phyloP scores from a whole-genome alignment of 2,329 filamentous ascomycete species.

The Chrysosporium keratinophilum region DNA sequence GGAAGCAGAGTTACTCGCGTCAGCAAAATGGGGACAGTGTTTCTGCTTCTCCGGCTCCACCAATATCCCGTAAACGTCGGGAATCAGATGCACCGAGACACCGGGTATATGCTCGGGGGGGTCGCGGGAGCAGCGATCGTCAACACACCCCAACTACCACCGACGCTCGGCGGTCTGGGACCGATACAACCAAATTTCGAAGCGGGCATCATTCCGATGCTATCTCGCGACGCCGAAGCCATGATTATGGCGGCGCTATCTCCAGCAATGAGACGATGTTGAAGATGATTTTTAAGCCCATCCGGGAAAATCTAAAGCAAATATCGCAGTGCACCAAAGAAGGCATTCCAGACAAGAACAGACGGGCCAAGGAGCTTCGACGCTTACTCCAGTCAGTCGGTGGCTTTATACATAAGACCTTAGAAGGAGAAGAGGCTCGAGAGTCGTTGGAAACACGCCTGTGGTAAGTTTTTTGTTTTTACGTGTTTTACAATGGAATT shows the following conservation, averaged over 20 bases:
- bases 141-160: slow-evolving; percentile 33
- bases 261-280: slow-evolving; percentile 35
- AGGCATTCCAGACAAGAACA: slow-evolving; percentile 34
- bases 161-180: not conserved
- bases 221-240: slow-evolving; percentile 20
- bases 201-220: slow-evolving; percentile 17
- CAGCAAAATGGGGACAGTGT: slow-evolving; percentile 30
- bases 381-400: slow-evolving; percentile 37
- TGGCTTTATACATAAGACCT: slow-evolving; percentile 35
- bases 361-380: slow-evolving; percentile 36
- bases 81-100: slow-evolving; percentile 35
- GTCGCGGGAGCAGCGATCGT: slow-evolving; percentile 35
- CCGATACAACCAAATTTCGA: slow-evolving; percentile 5
- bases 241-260: slow-evolving; percentile 16
- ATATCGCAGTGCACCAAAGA: slow-evolving; percentile 39
- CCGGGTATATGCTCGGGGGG: slow-evolving; percentile 32
- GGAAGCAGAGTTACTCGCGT: slow-evolving; percentile 46
- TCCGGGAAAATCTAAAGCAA: slow-evolving; percentile 34
- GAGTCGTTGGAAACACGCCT: slow-evolving; percentile 35
- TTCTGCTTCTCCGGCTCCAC: slow-evolving; percentile 39
- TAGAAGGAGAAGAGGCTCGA: slow-evolving; percentile 31
- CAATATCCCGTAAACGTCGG: slow-evolving; percentile 33
- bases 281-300: slow-evolving; percentile 39
- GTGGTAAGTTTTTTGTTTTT: slow-evolving; percentile 29
- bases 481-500: not conserved